A percentile compares a stretch with the other conserved stretches of the same genome.
Evolutionary conservation across 148 eudicot genomes (phyloP).

Genomic region (Vaccinium vitisidaea): DNA sequence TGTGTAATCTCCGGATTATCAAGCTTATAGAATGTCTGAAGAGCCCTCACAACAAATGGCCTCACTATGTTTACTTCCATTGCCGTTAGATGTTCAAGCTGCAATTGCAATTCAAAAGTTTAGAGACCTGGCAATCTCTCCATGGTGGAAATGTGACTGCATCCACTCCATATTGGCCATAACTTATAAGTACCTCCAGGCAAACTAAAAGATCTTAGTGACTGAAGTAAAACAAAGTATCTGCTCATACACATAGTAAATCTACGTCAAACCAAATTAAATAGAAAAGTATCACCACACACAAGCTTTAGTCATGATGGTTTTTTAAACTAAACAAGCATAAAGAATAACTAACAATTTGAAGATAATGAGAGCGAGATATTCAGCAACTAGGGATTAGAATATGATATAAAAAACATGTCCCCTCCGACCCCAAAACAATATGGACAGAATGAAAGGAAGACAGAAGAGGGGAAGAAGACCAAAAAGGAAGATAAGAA

Average conservation of each 20-base stretch:
- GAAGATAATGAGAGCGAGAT: not conserved
- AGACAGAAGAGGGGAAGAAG: not conserved
- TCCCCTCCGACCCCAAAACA: not conserved
- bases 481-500: not conserved
- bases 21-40: conserved; percentile 80
- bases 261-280: not conserved
- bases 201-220: not conserved
- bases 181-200: conserved; percentile 1
- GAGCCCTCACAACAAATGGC: conserved; percentile 79
- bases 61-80: conserved; percentile 97
- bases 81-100: conserved; percentile 85
- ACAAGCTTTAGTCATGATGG: not conserved
- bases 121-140: not conserved
- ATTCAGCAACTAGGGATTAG: not conserved
- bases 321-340: not conserved
- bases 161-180: conserved; percentile 5
- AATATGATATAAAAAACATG: not conserved
- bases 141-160: not conserved
- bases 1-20: conserved; percentile 82
- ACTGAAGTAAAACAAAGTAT: not conserved
- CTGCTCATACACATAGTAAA: not conserved
- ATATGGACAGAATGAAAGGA: not conserved
- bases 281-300: not conserved
- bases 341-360: not conserved
- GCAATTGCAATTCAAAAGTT: conserved; percentile 30